Percentiles rank a stretch among this genome's conserved stretches.
Conservation (phyloP, 2,329 filamentous ascomycete species). For the Cytospora piceicola region DNA sequence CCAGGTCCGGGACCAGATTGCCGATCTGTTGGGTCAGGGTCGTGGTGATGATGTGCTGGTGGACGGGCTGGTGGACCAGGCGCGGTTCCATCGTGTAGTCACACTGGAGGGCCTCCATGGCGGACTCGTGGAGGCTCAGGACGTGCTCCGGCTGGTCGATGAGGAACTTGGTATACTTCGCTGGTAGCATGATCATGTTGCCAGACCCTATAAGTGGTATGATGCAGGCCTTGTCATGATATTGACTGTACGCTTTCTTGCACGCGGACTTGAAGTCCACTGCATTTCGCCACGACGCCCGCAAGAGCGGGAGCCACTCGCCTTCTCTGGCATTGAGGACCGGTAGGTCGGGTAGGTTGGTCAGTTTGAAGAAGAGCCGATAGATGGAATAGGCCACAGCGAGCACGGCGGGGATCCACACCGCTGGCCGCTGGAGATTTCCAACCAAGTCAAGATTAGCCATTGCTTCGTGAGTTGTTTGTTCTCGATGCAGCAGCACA, state of each 20-base stretch:
- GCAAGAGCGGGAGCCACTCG: slow-evolving; percentile 40
- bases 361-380: slow-evolving; percentile 34
- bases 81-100: slow-evolving; percentile 40
- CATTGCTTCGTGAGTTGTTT: neutral
- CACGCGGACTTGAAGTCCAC: slow-evolving; percentile 37
- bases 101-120: slow-evolving; percentile 41
- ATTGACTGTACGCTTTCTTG: slow-evolving; percentile 34
- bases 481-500: neutral
- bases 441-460: slow-evolving; percentile 18
- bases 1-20: slow-evolving; percentile 38
- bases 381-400: slow-evolving; percentile 36
- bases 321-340: slow-evolving; percentile 39
- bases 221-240: slow-evolving; percentile 35
- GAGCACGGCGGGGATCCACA: slow-evolving; percentile 35
- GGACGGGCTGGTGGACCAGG: slow-evolving; percentile 38
- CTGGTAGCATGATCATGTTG: slow-evolving; percentile 37
- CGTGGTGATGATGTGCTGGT: slow-evolving; percentile 40
- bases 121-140: slow-evolving; percentile 41
- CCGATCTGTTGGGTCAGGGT: slow-evolving; percentile 40
- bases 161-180: slow-evolving; percentile 39
- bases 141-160: slow-evolving; percentile 39
- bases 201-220: slow-evolving; percentile 34
- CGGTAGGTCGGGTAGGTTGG: slow-evolving; percentile 37
- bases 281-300: slow-evolving; percentile 40
- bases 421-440: slow-evolving; percentile 34